A percentile compares a stretch with the other conserved stretches of the same genome.
Evolutionary conservation across 1,284 basidiomycete species (phyloP).

Genomic region (Thelephora terrestris): DNA sequence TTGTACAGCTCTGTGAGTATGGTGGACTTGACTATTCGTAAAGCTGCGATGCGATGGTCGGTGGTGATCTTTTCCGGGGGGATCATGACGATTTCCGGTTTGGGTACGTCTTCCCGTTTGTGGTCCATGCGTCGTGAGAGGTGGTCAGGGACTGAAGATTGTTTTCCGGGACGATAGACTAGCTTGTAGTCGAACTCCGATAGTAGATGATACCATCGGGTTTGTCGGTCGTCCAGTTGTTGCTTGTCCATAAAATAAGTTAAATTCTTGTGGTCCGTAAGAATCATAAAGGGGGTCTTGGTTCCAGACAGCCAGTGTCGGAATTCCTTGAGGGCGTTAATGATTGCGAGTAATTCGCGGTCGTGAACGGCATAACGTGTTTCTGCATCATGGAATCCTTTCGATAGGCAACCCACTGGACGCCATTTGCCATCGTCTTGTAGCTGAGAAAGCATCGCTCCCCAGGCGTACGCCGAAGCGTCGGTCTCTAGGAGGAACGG

Average conservation of each 20-base stretch:
- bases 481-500: constrained; percentile 18
- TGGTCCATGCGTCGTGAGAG: neutral
- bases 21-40: neutral
- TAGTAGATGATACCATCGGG: constrained; percentile 29
- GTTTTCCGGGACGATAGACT: constrained; percentile 21
- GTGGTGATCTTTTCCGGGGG: neutral
- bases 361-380: constrained; percentile 35
- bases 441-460: constrained; percentile 21
- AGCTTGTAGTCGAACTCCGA: constrained; percentile 29
- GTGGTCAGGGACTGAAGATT: neutral
- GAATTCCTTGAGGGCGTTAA: constrained; percentile 24
- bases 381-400: constrained; percentile 28
- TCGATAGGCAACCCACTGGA: constrained; percentile 23
- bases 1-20: neutral
- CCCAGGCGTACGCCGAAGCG: constrained; percentile 16
- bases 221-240: constrained; percentile 19
- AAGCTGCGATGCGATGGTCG: neutral
- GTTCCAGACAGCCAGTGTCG: constrained; percentile 22
- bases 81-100: neutral
- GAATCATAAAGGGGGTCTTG: constrained; percentile 15
- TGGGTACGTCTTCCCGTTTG: neutral
- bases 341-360: constrained; percentile 28
- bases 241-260: constrained; percentile 24
- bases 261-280: constrained; percentile 25
- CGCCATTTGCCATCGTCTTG: constrained; percentile 18